Evolutionary conservation across 1,139 yeast species (phyloP), one percentile per base, ranked within the genome.

Genomic region (Saccharomycopsis phalli): DNA sequence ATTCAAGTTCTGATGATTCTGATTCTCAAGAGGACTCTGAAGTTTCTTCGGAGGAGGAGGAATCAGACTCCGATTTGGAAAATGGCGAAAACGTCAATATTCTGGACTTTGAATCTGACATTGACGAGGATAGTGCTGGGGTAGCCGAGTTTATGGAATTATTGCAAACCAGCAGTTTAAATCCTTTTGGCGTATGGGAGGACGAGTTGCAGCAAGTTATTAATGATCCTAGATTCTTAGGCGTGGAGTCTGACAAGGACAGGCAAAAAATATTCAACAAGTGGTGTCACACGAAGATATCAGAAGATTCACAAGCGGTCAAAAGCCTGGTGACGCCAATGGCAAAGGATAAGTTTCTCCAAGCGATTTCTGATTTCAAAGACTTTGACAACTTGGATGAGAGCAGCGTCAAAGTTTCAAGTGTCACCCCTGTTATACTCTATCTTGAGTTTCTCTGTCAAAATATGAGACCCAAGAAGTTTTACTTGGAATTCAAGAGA

Each of bases 131-230:
- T 23, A 14, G 34, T 10, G 20, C 14, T 23, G 23, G 34, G 4
- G 23, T 25, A 18, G 26, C 27, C 7, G 41, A 21, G 17, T 63
- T 63, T 43, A 34, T 52, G 17, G 43, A 49, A 10, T 48, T 69
- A 49, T 53, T 70, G 8, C 49, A 51, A 6, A 53, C 51, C 4
- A 23, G 44, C 3, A 21, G 51, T 0, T 46, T 67, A 3, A 63
- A 69, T 45, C 69, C 73, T 1, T 68, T 51, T 45, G 58, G 66
- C 3, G 51, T 69, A 1, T 74, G 76, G 73, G 74, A 69, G 31
- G 51, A 57, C 0, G 76, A 70, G 49, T 55, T 62, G n/a, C 51
- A 56, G 4, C 59, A 59, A 32, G 49, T 74, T 1, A 51, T 64
- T 1, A 48, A 57, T 23, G 69, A 68, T 38, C 63, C 66, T 1